Evolutionary conservation across 2,329 filamentous ascomycete genomes (phyloP).

Genomic region (Sporothrix phasma): DNA sequence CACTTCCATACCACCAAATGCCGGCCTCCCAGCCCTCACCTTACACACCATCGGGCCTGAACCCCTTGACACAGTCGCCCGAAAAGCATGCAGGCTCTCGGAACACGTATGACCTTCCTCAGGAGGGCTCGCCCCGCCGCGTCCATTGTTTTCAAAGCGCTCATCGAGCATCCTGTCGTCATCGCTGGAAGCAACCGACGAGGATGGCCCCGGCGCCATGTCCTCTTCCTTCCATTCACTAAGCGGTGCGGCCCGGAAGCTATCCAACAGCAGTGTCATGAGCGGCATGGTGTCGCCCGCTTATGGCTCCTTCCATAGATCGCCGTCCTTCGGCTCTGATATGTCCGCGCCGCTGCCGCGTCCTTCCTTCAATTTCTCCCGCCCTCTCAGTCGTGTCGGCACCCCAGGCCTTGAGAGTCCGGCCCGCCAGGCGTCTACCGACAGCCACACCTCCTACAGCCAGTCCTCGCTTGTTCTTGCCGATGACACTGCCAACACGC

Average conservation of each 20-base stretch:
- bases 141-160: slow-evolving; percentile 39
- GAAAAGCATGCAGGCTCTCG: slow-evolving; percentile 33
- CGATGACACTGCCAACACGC: slow-evolving; percentile 58
- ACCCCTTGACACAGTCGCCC: slow-evolving; percentile 29
- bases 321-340: slow-evolving; percentile 78
- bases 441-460: slow-evolving; percentile 50
- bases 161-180: slow-evolving; percentile 53
- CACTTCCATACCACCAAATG: slow-evolving; percentile 24
- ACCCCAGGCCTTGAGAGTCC: slow-evolving; percentile 49
- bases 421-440: slow-evolving; percentile 52
- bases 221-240: slow-evolving; percentile 50
- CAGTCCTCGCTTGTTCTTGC: slow-evolving; percentile 53
- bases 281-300: slow-evolving; percentile 50
- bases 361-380: slow-evolving; percentile 86
- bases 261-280: slow-evolving; percentile 60
- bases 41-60: slow-evolving; percentile 21
- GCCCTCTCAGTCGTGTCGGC: slow-evolving; percentile 69
- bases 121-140: slow-evolving; percentile 41
- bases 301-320: slow-evolving; percentile 55
- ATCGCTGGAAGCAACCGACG: slow-evolving; percentile 57
- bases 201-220: slow-evolving; percentile 51
- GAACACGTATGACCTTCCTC: slow-evolving; percentile 36
- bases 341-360: slow-evolving; percentile 58
- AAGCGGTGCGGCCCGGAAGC: slow-evolving; percentile 51
- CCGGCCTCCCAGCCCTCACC: slow-evolving; percentile 28